These are phyloP conservation scores for Aspergillus udagawae DNA, from an alignment of 2,329 filamentous ascomycete genomes.

Conservation along the genomic window DNA sequence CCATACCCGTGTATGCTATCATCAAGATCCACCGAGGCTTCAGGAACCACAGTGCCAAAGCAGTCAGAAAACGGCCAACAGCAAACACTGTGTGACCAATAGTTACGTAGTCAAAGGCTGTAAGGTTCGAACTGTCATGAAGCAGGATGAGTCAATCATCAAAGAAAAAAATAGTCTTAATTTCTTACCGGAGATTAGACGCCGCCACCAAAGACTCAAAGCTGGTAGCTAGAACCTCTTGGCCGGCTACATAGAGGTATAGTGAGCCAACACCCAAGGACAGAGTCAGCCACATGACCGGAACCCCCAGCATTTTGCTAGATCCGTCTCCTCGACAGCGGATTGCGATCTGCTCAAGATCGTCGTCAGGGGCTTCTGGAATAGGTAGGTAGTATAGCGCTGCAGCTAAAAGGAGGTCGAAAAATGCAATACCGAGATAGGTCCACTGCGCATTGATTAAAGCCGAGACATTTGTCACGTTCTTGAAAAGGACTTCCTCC, in stretches of 20 bases:
- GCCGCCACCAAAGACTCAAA: constrained; percentile 43
- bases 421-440: constrained; percentile 60
- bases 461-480: constrained; percentile 45
- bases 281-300: constrained; percentile 55
- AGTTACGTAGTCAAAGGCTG: constrained; percentile 45
- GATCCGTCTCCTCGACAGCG: constrained; percentile 49
- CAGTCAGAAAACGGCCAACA: constrained; percentile 54
- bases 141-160: background rate
- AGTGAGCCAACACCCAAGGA: constrained; percentile 51
- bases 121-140: constrained; percentile 16
- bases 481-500: constrained; percentile 54
- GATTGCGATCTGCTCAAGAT: constrained; percentile 54
- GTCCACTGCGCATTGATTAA: constrained; percentile 62
- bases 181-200: constrained; percentile 30
- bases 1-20: constrained; percentile 49
- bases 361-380: constrained; percentile 58
- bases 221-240: constrained; percentile 53
- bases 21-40: constrained; percentile 58
- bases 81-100: constrained; percentile 58
- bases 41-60: constrained; percentile 50
- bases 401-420: constrained; percentile 55
- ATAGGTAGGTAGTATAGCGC: constrained; percentile 60
- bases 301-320: constrained; percentile 42
- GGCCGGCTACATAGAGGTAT: constrained; percentile 59
- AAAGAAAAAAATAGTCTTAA: background rate